phyloP scores from a whole-genome alignment of 192 early-diverging fungal species.

The Umbelopsis sp. region DNA sequence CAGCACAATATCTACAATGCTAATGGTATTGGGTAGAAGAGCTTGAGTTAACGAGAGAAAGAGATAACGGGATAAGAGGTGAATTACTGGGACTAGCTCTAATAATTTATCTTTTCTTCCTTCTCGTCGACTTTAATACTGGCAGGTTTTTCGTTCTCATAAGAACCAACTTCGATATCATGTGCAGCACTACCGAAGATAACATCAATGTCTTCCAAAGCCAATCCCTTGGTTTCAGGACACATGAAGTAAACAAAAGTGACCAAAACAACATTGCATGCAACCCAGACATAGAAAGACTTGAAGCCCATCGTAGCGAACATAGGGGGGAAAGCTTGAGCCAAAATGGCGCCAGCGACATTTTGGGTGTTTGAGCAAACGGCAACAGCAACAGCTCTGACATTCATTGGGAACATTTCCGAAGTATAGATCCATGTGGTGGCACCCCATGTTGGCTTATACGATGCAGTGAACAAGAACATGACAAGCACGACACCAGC shows the following conservation, averaged over 20 bases:
- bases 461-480: constrained; percentile 54
- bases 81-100: not conserved
- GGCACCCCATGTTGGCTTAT: constrained; percentile 65
- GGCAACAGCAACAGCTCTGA: constrained; percentile 58
- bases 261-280: constrained; percentile 40
- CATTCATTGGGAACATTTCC: constrained; percentile 65
- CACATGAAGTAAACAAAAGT: constrained; percentile 29
- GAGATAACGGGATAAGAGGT: not conserved
- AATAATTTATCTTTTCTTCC: not conserved
- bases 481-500: constrained; percentile 26
- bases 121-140: not conserved
- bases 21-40: not conserved
- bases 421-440: constrained; percentile 61
- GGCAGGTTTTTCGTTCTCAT: not conserved
- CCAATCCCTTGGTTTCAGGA: constrained; percentile 57
- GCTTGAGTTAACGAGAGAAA: too few relatives aligned
- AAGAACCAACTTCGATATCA: not conserved
- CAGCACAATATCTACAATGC: constrained; percentile 18
- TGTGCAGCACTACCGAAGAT: constrained; percentile 37
- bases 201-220: constrained; percentile 62
- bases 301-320: constrained; percentile 25
- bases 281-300: constrained; percentile 29
- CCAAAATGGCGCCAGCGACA: constrained; percentile 52
- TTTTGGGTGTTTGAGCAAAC: constrained; percentile 61
- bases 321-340: constrained; percentile 45